Percentiles rank a stretch among this genome's conserved stretches.
Conservation (phyloP, 2,329 filamentous ascomycete species). For the Phialophora verrucosa region DNA sequence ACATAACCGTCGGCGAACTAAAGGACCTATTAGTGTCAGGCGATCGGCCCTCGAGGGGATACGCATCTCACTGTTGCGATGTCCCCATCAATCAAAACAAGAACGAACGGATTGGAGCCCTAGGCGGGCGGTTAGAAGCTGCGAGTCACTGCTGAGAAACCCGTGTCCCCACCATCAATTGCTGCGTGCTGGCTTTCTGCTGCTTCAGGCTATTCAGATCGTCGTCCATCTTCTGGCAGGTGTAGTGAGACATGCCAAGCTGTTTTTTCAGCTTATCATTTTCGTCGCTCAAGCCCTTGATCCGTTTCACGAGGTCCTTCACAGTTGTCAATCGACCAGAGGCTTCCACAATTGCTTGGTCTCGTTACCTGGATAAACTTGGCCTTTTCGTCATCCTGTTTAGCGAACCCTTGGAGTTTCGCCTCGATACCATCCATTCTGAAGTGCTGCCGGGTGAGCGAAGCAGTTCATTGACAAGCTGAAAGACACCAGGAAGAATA, state of each 20-base stretch:
- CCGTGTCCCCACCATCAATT: slow-evolving; percentile 4
- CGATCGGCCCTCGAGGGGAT: neutral
- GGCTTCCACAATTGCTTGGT: neutral
- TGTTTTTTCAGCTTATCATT: slow-evolving; percentile 17
- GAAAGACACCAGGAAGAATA: neutral
- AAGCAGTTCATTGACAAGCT: neutral
- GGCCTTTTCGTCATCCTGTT: slow-evolving; percentile 20
- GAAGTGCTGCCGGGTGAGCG: neutral
- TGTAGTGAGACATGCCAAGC: slow-evolving; percentile 17
- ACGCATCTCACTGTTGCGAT: slow-evolving; percentile 43
- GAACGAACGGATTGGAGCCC: slow-evolving; percentile 24
- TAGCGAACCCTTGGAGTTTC: neutral
- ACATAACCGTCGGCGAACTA: slow-evolving; percentile 33
- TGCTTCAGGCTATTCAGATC: slow-evolving; percentile 10
- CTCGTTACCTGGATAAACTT: slow-evolving; percentile 11
- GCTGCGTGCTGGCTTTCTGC: neutral
- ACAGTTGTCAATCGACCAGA: neutral
- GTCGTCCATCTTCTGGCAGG: slow-evolving; percentile 16
- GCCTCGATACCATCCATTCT: slow-evolving; percentile 5
- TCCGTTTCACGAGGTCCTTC: slow-evolving; percentile 8
- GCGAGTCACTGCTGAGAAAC: neutral
- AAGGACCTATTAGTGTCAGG: neutral
- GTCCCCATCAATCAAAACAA: slow-evolving; percentile 44
- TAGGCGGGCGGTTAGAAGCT: neutral
- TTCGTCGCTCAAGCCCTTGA: slow-evolving; percentile 10